phyloP scores from a whole-genome alignment of 2,329 filamentous ascomycete genomes.

The Pseudonectria foliicola region DNA sequence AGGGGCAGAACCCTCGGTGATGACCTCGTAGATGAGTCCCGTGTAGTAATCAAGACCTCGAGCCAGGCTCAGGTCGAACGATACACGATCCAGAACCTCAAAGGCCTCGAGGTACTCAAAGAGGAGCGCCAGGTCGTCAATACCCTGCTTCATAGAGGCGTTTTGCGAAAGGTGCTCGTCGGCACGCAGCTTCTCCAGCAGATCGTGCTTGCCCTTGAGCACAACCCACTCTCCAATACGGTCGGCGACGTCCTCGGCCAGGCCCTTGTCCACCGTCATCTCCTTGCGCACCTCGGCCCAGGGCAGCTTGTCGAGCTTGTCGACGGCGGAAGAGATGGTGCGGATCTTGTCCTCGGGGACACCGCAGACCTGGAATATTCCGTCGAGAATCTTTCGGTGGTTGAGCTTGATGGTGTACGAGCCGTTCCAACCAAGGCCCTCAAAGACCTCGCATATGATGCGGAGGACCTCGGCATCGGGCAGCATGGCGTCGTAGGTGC shows the following conservation, averaged over 20 bases:
- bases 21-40: slow-evolving; percentile 81
- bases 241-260: slow-evolving; percentile 70
- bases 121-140: slow-evolving; percentile 73
- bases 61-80: slow-evolving; percentile 84
- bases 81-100: slow-evolving; percentile 63
- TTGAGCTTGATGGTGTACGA: slow-evolving; percentile 87
- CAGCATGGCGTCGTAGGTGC: slow-evolving; percentile 81
- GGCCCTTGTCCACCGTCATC: slow-evolving; percentile 88
- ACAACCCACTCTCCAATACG: slow-evolving; percentile 82
- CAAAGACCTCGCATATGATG: slow-evolving; percentile 80
- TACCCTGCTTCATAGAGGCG: slow-evolving; percentile 66
- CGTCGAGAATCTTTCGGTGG: slow-evolving; percentile 89
- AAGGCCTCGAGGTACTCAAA: slow-evolving; percentile 79
- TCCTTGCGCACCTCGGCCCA: slow-evolving; percentile 88
- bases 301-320: slow-evolving; percentile 90
- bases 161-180: slow-evolving; percentile 66
- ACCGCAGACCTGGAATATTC: slow-evolving; percentile 84
- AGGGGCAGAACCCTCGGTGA: slow-evolving; percentile 70
- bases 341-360: slow-evolving; percentile 83
- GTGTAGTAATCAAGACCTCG: slow-evolving; percentile 93
- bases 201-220: slow-evolving; percentile 65
- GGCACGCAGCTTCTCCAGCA: slow-evolving; percentile 61
- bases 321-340: slow-evolving; percentile 84
- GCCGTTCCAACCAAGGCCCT: slow-evolving; percentile 66
- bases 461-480: slow-evolving; percentile 85